Evolutionary conservation across 768 basidiomycete genomes (phyloP).

Genomic region (Termitomyces heimii): DNA sequence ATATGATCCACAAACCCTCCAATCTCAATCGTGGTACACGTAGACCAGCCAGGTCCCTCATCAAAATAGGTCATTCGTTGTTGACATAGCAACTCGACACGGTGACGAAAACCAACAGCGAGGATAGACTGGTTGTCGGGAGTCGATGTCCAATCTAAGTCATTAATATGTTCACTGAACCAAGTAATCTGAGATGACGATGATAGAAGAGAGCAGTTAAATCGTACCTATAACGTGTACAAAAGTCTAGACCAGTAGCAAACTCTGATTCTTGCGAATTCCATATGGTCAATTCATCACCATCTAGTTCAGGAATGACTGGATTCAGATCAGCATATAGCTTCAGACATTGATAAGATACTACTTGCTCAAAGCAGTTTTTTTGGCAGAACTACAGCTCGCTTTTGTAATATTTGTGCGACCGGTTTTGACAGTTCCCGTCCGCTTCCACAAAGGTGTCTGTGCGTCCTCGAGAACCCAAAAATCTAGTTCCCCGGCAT

Average conservation of each 20-base stretch:
- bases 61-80: constrained; percentile 92
- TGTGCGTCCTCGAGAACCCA: constrained; percentile 59
- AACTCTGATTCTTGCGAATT: constrained; percentile 94
- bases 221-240: constrained; percentile 51
- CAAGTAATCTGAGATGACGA: neutral
- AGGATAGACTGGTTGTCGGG: constrained; percentile 87
- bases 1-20: constrained; percentile 42
- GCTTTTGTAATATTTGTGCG: constrained; percentile 61
- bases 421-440: constrained; percentile 71
- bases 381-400: constrained; percentile 86
- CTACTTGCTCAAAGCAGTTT: constrained; percentile 76
- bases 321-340: neutral
- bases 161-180: constrained; percentile 56
- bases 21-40: constrained; percentile 66
- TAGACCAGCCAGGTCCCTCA: constrained; percentile 71
- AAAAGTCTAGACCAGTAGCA: constrained; percentile 81
- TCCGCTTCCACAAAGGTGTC: constrained; percentile 53
- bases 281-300: constrained; percentile 90
- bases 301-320: constrained; percentile 59
- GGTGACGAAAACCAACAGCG: constrained; percentile 79
- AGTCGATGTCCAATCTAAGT: constrained; percentile 92
- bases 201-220: neutral
- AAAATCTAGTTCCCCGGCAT: constrained; percentile 76
- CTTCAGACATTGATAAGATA: neutral
- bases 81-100: constrained; percentile 84